Percentiles rank a stretch among this genome's conserved stretches.
Evolutionary conservation across 805 yeast genomes (phyloP).

Genomic region (Nakazawaea populi): DNA sequence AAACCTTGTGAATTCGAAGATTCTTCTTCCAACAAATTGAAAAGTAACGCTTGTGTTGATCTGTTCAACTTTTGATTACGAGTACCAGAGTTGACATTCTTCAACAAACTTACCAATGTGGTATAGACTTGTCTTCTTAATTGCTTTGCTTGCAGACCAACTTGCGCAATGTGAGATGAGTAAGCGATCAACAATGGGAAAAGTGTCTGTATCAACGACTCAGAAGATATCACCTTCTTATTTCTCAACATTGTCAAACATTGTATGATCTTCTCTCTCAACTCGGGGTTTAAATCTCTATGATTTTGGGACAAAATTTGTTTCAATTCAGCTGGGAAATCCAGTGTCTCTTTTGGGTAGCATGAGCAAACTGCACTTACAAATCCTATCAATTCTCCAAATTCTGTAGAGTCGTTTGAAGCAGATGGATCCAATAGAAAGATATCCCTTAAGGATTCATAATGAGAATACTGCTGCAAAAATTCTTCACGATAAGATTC

Average conservation of each 20-base stretch:
- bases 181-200: conserved; percentile 81
- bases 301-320: conserved; percentile 68
- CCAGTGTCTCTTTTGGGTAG: conserved; percentile 81
- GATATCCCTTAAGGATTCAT: conserved; percentile 84
- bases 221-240: conserved; percentile 73
- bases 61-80: conserved; percentile 86
- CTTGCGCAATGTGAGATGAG: conserved; percentile 39
- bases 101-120: conserved; percentile 71
- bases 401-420: conserved; percentile 49
- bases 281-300: conserved; percentile 72
- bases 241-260: conserved; percentile 87
- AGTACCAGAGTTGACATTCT: conserved; percentile 80
- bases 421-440: conserved; percentile 61
- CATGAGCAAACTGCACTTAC: conserved; percentile 88
- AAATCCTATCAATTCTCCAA: conserved; percentile 82
- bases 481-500: conserved; percentile 93
- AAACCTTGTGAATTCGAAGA: conserved; percentile 66
- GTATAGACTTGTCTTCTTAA: conserved; percentile 78
- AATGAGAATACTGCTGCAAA: conserved; percentile 86
- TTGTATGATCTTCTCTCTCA: conserved; percentile 87
- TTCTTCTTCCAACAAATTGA: conserved; percentile 77
- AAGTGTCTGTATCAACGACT: conserved; percentile 73
- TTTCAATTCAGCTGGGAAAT: conserved; percentile 78
- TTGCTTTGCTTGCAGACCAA: conserved; percentile 69
- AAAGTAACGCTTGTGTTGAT: conserved; percentile 86